These are phyloP conservation scores for Coniella vitis DNA, from an alignment of 2,329 filamentous ascomycete species.

Conservation along the genomic window DNA sequence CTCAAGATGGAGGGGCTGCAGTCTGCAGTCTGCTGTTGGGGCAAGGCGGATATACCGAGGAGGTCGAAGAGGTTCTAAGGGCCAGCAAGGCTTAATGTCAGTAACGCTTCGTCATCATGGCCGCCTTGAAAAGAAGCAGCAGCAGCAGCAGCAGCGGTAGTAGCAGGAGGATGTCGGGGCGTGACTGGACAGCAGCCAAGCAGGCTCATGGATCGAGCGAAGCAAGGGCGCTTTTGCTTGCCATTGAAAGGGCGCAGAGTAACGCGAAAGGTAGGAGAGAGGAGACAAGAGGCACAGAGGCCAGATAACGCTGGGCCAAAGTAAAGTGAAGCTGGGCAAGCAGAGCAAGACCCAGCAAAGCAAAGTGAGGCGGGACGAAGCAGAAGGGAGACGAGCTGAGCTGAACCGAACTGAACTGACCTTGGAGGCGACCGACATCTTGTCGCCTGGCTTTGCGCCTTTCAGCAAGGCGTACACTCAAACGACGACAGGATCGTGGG, in stretches of 20 bases:
- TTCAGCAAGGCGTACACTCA: constrained; percentile 38
- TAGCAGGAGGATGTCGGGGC: neutral
- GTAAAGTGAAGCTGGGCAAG: too few relatives aligned
- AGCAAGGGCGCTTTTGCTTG: neutral
- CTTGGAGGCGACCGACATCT: constrained; percentile 57
- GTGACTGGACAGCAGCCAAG: too few relatives aligned
- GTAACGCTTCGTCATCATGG: constrained; percentile 5
- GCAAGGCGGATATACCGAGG: constrained; percentile 63
- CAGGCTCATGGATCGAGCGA: neutral
- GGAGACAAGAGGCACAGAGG: too few relatives aligned
- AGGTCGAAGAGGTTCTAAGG: constrained; percentile 91
- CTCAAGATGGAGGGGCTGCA: constrained; percentile 6
- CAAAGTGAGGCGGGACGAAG: neutral
- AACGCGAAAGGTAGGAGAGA: neutral
- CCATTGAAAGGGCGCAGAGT: neutral
- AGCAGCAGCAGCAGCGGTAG: neutral
- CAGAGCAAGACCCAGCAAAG: neutral
- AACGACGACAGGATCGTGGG: constrained; percentile 18
- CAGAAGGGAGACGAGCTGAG: neutral
- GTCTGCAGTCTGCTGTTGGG: constrained; percentile 17
- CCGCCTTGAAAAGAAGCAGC: too few relatives aligned
- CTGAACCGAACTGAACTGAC: constrained; percentile 31
- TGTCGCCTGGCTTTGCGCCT: constrained; percentile 50
- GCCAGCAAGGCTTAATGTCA: constrained; percentile 15
- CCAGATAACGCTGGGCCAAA: too few relatives aligned